A percentile compares a stretch with the other conserved stretches of the same genome.
Evolutionary conservation across 192 early-diverging fungal species (phyloP).

Genomic region (Allomyces macrogynus): DNA sequence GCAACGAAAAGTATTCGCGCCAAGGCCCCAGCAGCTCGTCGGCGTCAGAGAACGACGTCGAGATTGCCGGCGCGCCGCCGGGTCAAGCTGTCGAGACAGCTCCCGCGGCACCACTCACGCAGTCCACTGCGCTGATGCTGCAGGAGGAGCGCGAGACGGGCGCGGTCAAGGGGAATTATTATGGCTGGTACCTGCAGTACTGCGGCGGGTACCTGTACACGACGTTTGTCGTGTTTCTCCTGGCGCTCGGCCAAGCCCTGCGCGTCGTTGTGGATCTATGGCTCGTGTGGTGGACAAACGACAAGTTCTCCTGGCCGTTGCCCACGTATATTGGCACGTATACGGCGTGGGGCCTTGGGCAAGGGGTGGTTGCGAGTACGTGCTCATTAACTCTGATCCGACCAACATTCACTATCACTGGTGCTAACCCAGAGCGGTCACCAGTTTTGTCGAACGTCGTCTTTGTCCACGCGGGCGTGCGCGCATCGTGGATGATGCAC

Average conservation of each 20-base stretch:
- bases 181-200: not conserved
- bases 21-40: not conserved
- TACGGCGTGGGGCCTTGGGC: conserved; percentile 32
- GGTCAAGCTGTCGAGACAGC: not conserved
- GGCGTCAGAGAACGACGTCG: too few relatives aligned
- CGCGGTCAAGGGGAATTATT: not conserved
- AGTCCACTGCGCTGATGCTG: not conserved
- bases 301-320: not conserved
- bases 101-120: not conserved
- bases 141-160: not conserved
- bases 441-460: conserved; percentile 26
- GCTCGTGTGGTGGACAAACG: not conserved
- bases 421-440: too few relatives aligned
- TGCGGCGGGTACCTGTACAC: not conserved
- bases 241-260: not conserved
- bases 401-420: too few relatives aligned
- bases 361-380: conserved; percentile 20
- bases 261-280: not conserved
- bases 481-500: conserved; percentile 45
- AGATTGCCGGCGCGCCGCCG: too few relatives aligned
- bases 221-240: not conserved
- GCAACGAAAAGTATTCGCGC: conserved; percentile 12
- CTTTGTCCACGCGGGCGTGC: conserved; percentile 35
- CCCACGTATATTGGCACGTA: conserved; percentile 42
- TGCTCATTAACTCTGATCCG: too few relatives aligned